Conservation (phyloP, 352 stramenopile species). For the Phytophthora litchii region DNA sequence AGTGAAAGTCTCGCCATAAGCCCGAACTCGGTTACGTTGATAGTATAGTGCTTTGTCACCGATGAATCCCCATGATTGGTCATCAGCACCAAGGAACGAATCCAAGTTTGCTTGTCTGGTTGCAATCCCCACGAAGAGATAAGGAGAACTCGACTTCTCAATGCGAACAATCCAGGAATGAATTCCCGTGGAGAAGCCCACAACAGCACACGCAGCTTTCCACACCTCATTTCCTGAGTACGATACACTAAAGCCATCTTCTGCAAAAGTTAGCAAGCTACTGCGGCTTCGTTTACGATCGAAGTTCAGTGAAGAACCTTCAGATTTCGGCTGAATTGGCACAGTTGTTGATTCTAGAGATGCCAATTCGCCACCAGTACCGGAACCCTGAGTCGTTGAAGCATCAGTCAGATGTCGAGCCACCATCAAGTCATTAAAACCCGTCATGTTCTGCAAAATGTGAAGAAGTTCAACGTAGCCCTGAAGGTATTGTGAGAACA, state of each 20-base stretch:
- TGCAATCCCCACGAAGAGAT: constrained; percentile 97
- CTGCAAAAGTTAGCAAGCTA: constrained; percentile 59
- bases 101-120: constrained; percentile 91
- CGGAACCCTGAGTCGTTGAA: background rate
- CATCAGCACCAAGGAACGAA: constrained; percentile 97
- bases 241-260: constrained; percentile 64
- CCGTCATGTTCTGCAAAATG: constrained; percentile 18
- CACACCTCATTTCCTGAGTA: constrained; percentile 90
- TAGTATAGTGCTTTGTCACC: constrained; percentile 99
- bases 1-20: constrained; percentile 87
- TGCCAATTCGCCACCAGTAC: background rate
- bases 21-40: constrained; percentile 92
- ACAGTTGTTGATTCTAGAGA: background rate
- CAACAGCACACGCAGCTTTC: constrained; percentile 83
- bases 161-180: constrained; percentile 90
- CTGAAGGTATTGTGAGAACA: constrained; percentile 80
- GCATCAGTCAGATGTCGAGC: background rate
- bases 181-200: constrained; percentile 73
- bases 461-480: constrained; percentile 66
- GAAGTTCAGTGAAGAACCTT: constrained; percentile 36
- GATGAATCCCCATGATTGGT: constrained; percentile 98
- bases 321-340: background rate
- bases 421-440: constrained; percentile 2
- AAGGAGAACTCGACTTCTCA: constrained; percentile 95
- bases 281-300: constrained; percentile 76